phyloP scores from a whole-genome alignment of 352 stramenopile genomes.

The Globisporangium cederbergense region DNA sequence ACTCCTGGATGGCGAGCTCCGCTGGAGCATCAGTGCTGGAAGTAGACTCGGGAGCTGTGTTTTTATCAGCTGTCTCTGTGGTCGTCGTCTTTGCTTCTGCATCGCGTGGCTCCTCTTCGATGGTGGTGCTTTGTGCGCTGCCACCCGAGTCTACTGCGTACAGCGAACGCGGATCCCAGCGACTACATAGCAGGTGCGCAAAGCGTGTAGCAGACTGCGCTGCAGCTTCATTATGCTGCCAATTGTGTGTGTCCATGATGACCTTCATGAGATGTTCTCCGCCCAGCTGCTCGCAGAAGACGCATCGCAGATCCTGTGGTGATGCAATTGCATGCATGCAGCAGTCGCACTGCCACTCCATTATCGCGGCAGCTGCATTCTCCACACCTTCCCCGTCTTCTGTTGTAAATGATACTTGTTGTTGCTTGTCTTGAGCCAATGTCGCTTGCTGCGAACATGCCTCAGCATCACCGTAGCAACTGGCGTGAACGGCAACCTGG shows the following conservation, averaged over 20 bases:
- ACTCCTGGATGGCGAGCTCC: slow-evolving; percentile 14
- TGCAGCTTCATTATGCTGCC: background rate
- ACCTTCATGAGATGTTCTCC: slow-evolving; percentile 23
- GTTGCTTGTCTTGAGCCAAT: background rate
- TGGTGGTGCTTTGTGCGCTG: slow-evolving; percentile 2
- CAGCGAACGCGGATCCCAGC: slow-evolving; percentile 43
- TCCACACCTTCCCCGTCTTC: background rate
- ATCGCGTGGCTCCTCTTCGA: background rate
- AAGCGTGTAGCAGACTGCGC: slow-evolving; percentile 15
- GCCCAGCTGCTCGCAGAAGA: slow-evolving; percentile 36
- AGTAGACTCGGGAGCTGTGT: background rate
- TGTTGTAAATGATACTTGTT: slow-evolving; percentile 3
- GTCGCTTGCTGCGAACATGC: background rate
- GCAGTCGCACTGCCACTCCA: slow-evolving; percentile 41
- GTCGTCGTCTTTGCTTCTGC: background rate
- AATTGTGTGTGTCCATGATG: slow-evolving; percentile 28
- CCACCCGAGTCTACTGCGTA: slow-evolving; percentile 7
- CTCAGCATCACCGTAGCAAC: slow-evolving; percentile 28
- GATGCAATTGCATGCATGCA: slow-evolving; percentile 25
- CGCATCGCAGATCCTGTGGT: slow-evolving; percentile 22
- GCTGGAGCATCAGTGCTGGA: background rate
- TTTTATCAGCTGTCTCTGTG: background rate
- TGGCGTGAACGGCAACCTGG: slow-evolving; percentile 27
- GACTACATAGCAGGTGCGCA: slow-evolving; percentile 43
- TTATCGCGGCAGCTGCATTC: background rate